phyloP scores from a whole-genome alignment of 1,284 basidiomycete species.

The Albatrellus sp. region DNA sequence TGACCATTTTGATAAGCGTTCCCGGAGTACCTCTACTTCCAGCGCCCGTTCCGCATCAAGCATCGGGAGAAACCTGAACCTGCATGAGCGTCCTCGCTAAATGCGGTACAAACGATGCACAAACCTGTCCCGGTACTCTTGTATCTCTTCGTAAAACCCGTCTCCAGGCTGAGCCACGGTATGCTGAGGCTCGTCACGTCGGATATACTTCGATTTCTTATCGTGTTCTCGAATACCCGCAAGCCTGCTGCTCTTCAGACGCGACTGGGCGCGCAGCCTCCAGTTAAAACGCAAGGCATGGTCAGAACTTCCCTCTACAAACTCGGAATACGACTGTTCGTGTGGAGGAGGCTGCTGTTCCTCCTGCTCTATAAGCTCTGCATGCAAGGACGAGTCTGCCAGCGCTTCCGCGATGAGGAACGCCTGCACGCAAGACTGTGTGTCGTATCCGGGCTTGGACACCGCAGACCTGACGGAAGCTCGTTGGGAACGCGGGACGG shows the following conservation, averaged over 20 bases:
- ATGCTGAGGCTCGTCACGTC: conserved; percentile 24
- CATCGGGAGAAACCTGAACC: conserved; percentile 47
- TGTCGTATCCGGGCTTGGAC: too few species aligned
- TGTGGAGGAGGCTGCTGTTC: not conserved
- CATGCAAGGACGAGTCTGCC: conserved; percentile 3
- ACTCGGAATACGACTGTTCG: not conserved
- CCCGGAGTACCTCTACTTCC: conserved; percentile 40
- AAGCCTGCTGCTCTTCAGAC: conserved; percentile 4
- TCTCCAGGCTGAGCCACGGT: conserved; percentile 21
- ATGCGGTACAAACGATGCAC: conserved; percentile 9
- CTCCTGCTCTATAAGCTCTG: not conserved
- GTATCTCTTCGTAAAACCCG: conserved; percentile 29
- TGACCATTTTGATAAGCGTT: conserved; percentile 57
- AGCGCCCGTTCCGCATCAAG: conserved; percentile 54
- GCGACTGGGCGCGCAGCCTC: conserved; percentile 23
- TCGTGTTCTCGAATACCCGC: not conserved
- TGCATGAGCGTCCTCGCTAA: not conserved
- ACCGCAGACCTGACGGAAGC: not conserved
- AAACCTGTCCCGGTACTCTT: conserved; percentile 31
- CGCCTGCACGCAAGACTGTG: not conserved
- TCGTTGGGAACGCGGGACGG: not conserved
- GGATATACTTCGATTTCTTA: conserved; percentile 13
- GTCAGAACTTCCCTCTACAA: not conserved
- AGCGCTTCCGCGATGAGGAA: not conserved
- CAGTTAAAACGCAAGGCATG: conserved; percentile 23